Percentiles rank a stretch among this genome's conserved stretches.
These are phyloP conservation scores for Leptomonas seymouri DNA, from an alignment of 208 protist genomes.

Conservation along the genomic window DNA sequence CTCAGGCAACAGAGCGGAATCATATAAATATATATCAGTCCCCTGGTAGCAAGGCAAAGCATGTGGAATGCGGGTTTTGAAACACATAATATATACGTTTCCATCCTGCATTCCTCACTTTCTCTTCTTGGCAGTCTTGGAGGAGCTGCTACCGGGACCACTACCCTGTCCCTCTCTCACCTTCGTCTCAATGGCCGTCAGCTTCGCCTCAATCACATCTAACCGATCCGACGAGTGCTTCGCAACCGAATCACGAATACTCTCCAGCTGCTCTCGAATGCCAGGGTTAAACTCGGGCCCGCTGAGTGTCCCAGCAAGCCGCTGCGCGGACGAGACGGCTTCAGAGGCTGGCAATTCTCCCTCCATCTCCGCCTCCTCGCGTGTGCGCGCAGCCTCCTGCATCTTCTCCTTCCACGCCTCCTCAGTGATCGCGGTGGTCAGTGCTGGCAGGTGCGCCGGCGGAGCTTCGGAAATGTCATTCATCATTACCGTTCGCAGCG, in stretches of 20 bases:
- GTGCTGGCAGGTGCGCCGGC: constrained; percentile 58
- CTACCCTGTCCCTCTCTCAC: constrained; percentile 41
- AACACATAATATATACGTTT: not conserved
- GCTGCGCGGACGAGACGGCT: constrained; percentile 46
- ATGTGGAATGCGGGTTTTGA: no score
- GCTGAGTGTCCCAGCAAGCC: constrained; percentile 46
- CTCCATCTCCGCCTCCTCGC: constrained; percentile 65
- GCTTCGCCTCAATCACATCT: constrained; percentile 74
- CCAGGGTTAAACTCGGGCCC: constrained; percentile 67
- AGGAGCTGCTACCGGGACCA: constrained; percentile 22
- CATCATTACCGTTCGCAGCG: constrained; percentile 53
- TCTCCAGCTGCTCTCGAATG: constrained; percentile 78
- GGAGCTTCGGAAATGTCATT: constrained; percentile 55
- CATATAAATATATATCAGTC: no score
- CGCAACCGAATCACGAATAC: constrained; percentile 71
- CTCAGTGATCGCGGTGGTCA: constrained; percentile 54
- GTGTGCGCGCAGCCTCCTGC: constrained; percentile 60
- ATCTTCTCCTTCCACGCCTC: constrained; percentile 68
- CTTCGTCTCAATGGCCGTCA: constrained; percentile 75
- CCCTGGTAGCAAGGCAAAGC: no score
- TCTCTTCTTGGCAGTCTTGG: constrained; percentile 52
- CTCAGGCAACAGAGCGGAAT: no score
- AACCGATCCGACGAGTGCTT: constrained; percentile 57
- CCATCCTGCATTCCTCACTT: constrained; percentile 2
- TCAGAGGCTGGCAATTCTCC: constrained; percentile 38